Evolutionary conservation across 2,329 filamentous ascomycete genomes (phyloP).

Genomic region (Orbilia quercus): DNA sequence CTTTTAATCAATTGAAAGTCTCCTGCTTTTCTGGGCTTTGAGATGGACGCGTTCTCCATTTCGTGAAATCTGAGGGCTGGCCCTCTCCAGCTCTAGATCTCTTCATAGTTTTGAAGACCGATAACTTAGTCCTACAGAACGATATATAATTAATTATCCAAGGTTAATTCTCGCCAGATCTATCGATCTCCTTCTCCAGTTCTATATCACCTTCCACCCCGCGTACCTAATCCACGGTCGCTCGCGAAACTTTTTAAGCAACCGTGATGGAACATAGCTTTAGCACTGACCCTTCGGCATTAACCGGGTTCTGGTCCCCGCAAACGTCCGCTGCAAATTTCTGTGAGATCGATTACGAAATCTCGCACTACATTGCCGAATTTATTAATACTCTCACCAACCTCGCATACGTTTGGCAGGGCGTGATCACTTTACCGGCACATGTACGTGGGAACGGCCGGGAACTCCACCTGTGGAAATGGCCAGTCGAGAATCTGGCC

Average conservation of each 20-base stretch:
- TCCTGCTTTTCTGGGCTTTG: not conserved
- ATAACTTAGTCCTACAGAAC: not conserved
- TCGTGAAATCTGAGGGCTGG: too few relatives aligned
- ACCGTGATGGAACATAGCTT: conserved; percentile 10
- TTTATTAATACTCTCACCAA: conserved; percentile 21
- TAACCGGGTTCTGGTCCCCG: conserved; percentile 15
- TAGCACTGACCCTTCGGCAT: conserved; percentile 1
- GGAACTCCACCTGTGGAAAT: conserved; percentile 10
- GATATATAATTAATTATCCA: too few relatives aligned
- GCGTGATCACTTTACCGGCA: conserved; percentile 7
- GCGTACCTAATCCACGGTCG: not conserved
- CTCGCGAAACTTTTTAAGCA: not conserved
- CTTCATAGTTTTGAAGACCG: not conserved
- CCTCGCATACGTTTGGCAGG: conserved; percentile 19
- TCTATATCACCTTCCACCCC: not conserved
- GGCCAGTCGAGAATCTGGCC: conserved; percentile 9
- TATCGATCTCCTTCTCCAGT: too few relatives aligned
- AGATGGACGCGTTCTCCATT: not conserved
- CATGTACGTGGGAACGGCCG: conserved; percentile 1
- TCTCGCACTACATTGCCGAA: conserved; percentile 13
- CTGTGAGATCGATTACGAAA: conserved; percentile 17
- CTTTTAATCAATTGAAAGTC: not conserved
- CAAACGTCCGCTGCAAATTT: conserved; percentile 18
- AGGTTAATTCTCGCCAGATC: too few relatives aligned
- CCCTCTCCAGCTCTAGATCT: too few relatives aligned